phyloP scores from a whole-genome alignment of 2,329 filamentous ascomycete species.

The Aspergillus chevalieri region DNA sequence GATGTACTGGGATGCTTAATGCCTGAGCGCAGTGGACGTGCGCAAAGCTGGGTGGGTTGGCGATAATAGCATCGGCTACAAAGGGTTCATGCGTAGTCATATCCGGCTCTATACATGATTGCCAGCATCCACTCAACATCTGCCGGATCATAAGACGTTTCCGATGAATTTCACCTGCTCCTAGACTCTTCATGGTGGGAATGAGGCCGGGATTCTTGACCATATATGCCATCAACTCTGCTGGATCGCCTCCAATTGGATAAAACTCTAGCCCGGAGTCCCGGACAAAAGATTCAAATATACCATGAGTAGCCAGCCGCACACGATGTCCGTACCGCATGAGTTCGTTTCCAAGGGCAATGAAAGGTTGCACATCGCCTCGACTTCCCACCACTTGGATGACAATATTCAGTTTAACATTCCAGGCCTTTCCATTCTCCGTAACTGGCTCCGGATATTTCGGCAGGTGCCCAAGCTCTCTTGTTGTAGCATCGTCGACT shows the following conservation, averaged over 20 bases:
- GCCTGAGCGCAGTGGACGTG: slow-evolving; percentile 50
- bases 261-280: slow-evolving; percentile 52
- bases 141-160: slow-evolving; percentile 30
- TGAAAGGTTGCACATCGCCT: slow-evolving; percentile 55
- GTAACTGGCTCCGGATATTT: no score
- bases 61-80: slow-evolving; percentile 50
- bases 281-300: slow-evolving; percentile 51
- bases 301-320: slow-evolving; percentile 51
- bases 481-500: no score
- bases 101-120: slow-evolving; percentile 32
- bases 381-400: slow-evolving; percentile 54
- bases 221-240: slow-evolving; percentile 48
- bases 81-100: slow-evolving; percentile 35
- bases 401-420: slow-evolving; percentile 45
- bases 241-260: slow-evolving; percentile 52
- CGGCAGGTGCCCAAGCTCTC: no score
- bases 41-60: slow-evolving; percentile 49
- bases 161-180: slow-evolving; percentile 27
- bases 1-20: slow-evolving; percentile 45
- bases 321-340: slow-evolving; percentile 50
- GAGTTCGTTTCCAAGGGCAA: slow-evolving; percentile 50
- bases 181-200: slow-evolving; percentile 31
- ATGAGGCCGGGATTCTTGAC: slow-evolving; percentile 44
- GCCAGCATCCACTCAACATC: slow-evolving; percentile 37
- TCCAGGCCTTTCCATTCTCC: neutral